A percentile compares a stretch with the other conserved stretches of the same genome.
Conservation (phyloP, 495 filamentous ascomycete genomes). For the Cudoniella acicularis region DNA sequence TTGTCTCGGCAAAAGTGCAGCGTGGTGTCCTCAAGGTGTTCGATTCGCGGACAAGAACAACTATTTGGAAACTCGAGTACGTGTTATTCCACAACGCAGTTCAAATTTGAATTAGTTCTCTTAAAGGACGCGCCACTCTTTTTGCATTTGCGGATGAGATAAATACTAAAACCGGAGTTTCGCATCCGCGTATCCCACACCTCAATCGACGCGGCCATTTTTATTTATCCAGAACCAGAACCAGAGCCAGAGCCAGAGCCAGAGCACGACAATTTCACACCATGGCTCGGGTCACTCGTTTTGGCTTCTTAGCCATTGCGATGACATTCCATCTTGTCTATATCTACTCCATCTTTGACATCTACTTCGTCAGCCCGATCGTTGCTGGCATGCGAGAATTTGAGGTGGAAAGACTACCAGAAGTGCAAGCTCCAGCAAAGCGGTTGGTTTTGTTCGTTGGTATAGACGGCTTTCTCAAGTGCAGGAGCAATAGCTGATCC, state of each 20-base stretch:
- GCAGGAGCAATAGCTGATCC: slow-evolving; percentile 2
- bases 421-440: slow-evolving; percentile 73
- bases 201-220: background rate
- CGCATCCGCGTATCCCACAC: background rate
- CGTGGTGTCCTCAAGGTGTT: background rate
- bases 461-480: slow-evolving; percentile 35
- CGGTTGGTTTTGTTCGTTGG: slow-evolving; percentile 93
- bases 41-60: background rate
- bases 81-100: background rate
- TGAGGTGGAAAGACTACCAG: slow-evolving; percentile 57
- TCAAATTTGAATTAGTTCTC: slow-evolving; percentile 16
- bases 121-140: slow-evolving; percentile 26
- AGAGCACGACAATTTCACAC: background rate
- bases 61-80: background rate
- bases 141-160: slow-evolving; percentile 14
- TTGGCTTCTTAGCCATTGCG: slow-evolving; percentile 87
- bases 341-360: slow-evolving; percentile 96
- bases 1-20: background rate
- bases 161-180: background rate
- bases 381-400: slow-evolving; percentile 91
- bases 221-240: background rate
- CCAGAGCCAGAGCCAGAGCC: background rate
- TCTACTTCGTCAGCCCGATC: slow-evolving; percentile 98
- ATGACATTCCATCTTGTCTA: slow-evolving; percentile 94
- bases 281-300: slow-evolving; percentile 80